These are phyloP conservation scores for Bonia amplexicaulis DNA, from an alignment of 176 grass and related monocot species.

Conservation along the genomic window DNA sequence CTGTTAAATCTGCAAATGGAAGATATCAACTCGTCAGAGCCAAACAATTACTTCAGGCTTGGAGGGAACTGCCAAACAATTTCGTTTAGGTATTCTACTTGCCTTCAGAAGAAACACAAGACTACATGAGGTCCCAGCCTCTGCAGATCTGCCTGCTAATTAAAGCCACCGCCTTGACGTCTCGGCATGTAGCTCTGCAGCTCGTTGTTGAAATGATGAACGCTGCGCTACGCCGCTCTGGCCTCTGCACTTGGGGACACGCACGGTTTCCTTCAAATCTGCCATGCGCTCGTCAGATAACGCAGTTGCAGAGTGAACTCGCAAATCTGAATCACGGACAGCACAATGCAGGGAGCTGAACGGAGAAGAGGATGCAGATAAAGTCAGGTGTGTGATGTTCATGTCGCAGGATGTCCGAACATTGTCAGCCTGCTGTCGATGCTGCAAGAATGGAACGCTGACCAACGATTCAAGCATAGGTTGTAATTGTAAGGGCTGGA, in stretches of 20 bases:
- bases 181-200: not conserved
- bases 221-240: not conserved
- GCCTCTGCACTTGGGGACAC: slow-evolving; percentile 18
- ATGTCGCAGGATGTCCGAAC: slow-evolving; percentile 18
- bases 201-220: slow-evolving; percentile 24
- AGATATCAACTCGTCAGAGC: not conserved
- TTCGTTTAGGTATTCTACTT: not conserved
- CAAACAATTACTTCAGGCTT: not conserved
- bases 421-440: not conserved
- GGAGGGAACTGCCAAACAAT: not conserved
- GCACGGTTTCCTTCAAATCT: slow-evolving; percentile 3
- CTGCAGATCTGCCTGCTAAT: not conserved
- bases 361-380: not conserved
- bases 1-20: not conserved
- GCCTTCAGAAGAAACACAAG: not conserved
- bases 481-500: too few species aligned
- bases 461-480: too few species aligned
- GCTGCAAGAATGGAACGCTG: too few species aligned
- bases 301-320: not conserved
- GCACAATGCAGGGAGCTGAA: not conserved
- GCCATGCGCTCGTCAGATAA: not conserved
- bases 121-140: not conserved
- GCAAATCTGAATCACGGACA: not conserved
- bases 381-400: not conserved
- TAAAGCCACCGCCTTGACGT: not conserved